Percentiles rank a stretch among this genome's conserved stretches.
Conservation (phyloP, 495 filamentous ascomycete genomes). For the Aspergillus haitiensis region DNA sequence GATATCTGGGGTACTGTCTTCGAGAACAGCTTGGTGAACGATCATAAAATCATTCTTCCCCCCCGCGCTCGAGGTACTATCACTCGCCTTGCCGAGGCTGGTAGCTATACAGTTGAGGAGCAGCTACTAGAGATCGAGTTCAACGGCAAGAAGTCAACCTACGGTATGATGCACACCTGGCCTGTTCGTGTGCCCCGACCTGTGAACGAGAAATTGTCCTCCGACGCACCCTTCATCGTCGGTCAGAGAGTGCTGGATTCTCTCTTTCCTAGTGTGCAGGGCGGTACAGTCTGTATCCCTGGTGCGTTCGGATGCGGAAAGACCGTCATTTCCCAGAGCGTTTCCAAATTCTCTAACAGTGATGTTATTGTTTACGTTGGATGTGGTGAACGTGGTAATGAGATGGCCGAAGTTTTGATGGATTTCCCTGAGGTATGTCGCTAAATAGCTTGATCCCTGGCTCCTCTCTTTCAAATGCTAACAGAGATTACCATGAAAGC, state of each 20-base stretch:
- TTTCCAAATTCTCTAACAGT: slow-evolving; percentile 99
- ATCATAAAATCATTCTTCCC: slow-evolving; percentile 94
- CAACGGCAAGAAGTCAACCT: slow-evolving; percentile 89
- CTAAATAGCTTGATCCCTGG: not conserved
- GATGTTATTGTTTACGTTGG: slow-evolving; percentile 99
- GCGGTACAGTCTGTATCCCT: slow-evolving; percentile 96
- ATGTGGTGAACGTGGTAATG: slow-evolving; percentile 96
- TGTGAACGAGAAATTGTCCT: slow-evolving; percentile 82
- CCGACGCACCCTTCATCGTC: slow-evolving; percentile 87
- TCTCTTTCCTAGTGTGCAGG: slow-evolving; percentile 96
- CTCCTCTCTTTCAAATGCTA: not conserved
- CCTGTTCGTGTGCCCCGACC: slow-evolving; percentile 97
- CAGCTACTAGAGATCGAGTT: slow-evolving; percentile 97
- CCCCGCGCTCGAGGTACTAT: slow-evolving; percentile 89
- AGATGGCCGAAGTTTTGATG: slow-evolving; percentile 99
- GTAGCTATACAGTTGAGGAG: slow-evolving; percentile 90
- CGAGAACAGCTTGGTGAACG: slow-evolving; percentile 92
- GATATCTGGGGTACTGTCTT: slow-evolving; percentile 92
- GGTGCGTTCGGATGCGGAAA: slow-evolving; percentile 99
- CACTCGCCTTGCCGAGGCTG: slow-evolving; percentile 81
- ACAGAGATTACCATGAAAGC: slow-evolving; percentile 42
- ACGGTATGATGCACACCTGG: slow-evolving; percentile 98
- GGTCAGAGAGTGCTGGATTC: slow-evolving; percentile 95
- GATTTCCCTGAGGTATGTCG: slow-evolving; percentile 82
- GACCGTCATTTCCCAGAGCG: slow-evolving; percentile 96